Evolutionary conservation across 1,284 basidiomycete species (phyloP), one percentile per base, ranked within the genome.

Genomic region (Cutaneotrichosporon sp.): DNA sequence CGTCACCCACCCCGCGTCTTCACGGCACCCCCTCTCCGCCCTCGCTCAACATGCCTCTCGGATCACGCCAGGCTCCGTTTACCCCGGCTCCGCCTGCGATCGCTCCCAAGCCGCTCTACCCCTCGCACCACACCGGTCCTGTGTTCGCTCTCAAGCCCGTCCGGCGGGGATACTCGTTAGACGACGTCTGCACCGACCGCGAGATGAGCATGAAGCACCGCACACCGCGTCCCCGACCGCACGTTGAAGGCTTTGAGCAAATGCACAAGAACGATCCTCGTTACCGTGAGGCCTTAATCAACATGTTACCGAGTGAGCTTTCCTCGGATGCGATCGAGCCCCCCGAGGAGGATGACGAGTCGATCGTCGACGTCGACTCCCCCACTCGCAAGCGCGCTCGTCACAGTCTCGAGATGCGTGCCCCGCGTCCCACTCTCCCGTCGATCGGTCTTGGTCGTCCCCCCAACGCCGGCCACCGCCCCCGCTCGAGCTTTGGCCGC

Each of bases 131-230:
- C 42, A 8, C 47, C 8, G 29, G 37, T 22, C 35, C 34, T 26
- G 34, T 39, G 4, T 51, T 52, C 34, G 47, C 51, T 4, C 34
- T 60, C 46, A 57, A 57, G 49, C 55, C 54, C 10, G 34, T 54
- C 16, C 54, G 58, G 33, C 54, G 58, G 19, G 52, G 54, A 27
- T 56, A 49, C 52, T 60, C 58, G 38, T 50, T 60, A 20, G 58
- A 60, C 49, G 58, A 60, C 26, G 58, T 60, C 19, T 60, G 58
- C 41, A 27, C 49, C 47, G 58, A 60, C 42, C 54, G 58, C 34
- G 58, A 60, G 49, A 34, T 46, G 54, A 60, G 58, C 52, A 60
- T 60, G 58, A 60, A 52, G 19, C 52, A 57, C 49, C 55, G 55
- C 35, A 46, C 49, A 8, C 34, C 54, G 5, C 54, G 52, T 16